These are phyloP conservation scores for Thalassiosira livingstoniorum DNA, from an alignment of 352 stramenopile species.

Conservation along the genomic window DNA sequence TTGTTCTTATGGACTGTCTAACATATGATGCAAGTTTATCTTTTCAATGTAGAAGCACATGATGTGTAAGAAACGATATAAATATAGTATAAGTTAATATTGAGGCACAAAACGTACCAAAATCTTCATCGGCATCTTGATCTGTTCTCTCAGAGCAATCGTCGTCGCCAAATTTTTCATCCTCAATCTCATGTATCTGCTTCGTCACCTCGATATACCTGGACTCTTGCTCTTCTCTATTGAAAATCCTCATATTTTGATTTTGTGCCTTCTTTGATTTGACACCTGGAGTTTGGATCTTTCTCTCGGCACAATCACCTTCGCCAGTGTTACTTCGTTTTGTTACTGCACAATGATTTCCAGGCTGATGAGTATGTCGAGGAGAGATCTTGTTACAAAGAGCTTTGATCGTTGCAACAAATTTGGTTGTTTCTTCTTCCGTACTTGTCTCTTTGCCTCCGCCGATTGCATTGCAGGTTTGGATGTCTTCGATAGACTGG, in stretches of 20 bases:
- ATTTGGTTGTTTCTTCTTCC: background rate
- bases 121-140: slow-evolving; percentile 21
- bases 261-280: slow-evolving; percentile 16
- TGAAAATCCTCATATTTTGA: slow-evolving; percentile 38
- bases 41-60: background rate
- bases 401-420: slow-evolving; percentile 4
- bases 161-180: slow-evolving; percentile 10
- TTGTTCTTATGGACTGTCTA: slow-evolving; percentile 21
- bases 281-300: too few relatives aligned
- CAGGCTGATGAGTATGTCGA: too few relatives aligned
- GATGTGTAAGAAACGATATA: too few relatives aligned
- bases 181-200: slow-evolving; percentile 22
- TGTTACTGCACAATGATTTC: too few relatives aligned
- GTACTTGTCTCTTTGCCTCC: background rate
- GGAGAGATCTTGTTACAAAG: slow-evolving; percentile 14
- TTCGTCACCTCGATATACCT: slow-evolving; percentile 3
- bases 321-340: too few relatives aligned
- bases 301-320: too few relatives aligned
- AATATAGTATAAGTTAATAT: slow-evolving; percentile 6
- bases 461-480: slow-evolving; percentile 4
- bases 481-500: slow-evolving; percentile 15
- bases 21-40: slow-evolving; percentile 28
- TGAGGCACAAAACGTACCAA: slow-evolving; percentile 1
- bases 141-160: slow-evolving; percentile 5
- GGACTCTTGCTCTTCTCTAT: slow-evolving; percentile 13